These are phyloP conservation scores for Violaceomyces palustris DNA, from an alignment of 1,284 basidiomycete genomes.

Conservation along the genomic window DNA sequence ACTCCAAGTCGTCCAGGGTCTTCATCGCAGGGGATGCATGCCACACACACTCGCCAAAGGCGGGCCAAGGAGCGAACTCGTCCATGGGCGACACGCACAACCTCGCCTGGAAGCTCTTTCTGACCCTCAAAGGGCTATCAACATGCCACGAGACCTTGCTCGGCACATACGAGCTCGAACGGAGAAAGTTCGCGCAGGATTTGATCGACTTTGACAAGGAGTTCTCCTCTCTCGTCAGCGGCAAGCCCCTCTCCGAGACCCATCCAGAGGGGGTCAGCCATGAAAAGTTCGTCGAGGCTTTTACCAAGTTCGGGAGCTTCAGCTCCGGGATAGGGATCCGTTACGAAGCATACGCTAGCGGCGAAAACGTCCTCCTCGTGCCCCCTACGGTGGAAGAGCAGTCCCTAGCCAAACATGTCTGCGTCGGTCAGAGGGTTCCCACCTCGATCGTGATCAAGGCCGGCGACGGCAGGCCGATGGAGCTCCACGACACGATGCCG, in stretches of 20 bases:
- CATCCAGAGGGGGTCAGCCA: conserved; percentile 64
- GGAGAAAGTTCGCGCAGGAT: conserved; percentile 61
- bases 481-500: conserved; percentile 18
- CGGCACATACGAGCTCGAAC: conserved; percentile 61
- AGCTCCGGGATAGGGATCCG: conserved; percentile 13
- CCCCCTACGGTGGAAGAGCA: conserved; percentile 4
- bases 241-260: conserved; percentile 63
- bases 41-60: conserved; percentile 77
- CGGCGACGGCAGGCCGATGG: conserved; percentile 12
- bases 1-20: conserved; percentile 13
- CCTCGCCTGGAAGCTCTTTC: conserved; percentile 60
- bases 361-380: conserved; percentile 8
- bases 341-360: conserved; percentile 12
- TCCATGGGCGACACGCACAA: conserved; percentile 68
- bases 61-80: conserved; percentile 68
- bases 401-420: conserved; percentile 7
- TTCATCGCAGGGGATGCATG: conserved; percentile 34
- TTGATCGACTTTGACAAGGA: conserved; percentile 74
- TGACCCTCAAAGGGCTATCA: conserved; percentile 69
- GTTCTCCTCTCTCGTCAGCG: conserved; percentile 70
- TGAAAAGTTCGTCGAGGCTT: conserved; percentile 61
- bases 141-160: conserved; percentile 63
- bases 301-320: conserved; percentile 12
- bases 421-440: conserved; percentile 4
- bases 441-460: not conserved